phyloP scores from a whole-genome alignment of 305 asterid genomes.

The Lippia alba region DNA sequence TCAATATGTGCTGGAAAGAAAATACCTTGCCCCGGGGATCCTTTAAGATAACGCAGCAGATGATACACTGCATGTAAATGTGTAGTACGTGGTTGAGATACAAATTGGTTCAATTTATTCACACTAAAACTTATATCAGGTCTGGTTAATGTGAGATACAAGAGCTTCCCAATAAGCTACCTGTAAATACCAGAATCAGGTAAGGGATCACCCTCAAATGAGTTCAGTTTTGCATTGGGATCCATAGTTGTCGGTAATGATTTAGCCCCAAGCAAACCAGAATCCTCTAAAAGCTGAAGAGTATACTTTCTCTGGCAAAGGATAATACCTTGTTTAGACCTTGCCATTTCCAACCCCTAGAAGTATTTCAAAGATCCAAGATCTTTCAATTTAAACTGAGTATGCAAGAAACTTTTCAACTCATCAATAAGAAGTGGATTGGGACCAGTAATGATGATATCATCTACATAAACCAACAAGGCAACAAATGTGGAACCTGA shows the following conservation, averaged over 20 bases:
- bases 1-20: neutral
- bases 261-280: neutral
- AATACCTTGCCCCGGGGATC: neutral
- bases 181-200: no score
- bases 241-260: neutral
- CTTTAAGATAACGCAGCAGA: neutral
- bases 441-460: no score
- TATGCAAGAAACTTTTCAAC: no score
- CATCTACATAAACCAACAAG: no score
- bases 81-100: no score
- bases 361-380: no score
- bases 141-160: neutral
- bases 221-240: neutral
- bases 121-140: neutral
- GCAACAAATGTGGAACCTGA: no score
- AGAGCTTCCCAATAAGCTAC: neutral
- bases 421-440: no score
- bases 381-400: no score
- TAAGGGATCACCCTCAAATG: neutral
- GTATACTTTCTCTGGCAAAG: neutral
- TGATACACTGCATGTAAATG: no score
- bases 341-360: no score
- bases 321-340: neutral
- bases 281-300: neutral
- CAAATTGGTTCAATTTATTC: no score